Base-by-base conservation (phyloP, 495 filamentous ascomycete genomes). In the Penicillium bialowiezense region DNA sequence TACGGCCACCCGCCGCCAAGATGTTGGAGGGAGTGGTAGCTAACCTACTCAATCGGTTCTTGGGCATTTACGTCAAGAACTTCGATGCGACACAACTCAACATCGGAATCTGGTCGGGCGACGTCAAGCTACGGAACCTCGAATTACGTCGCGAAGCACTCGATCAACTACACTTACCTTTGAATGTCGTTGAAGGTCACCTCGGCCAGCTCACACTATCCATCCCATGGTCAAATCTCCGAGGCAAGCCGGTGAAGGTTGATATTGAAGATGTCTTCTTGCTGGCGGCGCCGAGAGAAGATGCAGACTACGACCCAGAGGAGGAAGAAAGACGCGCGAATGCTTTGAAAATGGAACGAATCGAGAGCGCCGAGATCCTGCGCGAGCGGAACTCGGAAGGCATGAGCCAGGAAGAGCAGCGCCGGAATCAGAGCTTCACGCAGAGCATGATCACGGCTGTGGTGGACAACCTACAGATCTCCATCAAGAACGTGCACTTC, bases 31-130 rank as follows among this genome's bases (percentile, higher is more conserved):
- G 80, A 32, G 62, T 87, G 41, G 80, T 85, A 53, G 90, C 93
- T 55, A 95, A 90, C 67, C 77, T 98, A 73, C 85, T 98, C 60
- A 98, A 98, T 73, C 89, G 95, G 71, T 96, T 97, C 72, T 71
- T 98, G 82, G 95, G 95, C 74, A 96, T 97, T 84, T 97, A 97
- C 73, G 90, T 98, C 65, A 91, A 93, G 77, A 98, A 98, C 68
- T 97, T 98, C 63, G 92, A 98, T 67, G 86, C 91, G 15, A 88
- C 85, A 55, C 93, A 98, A 74, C 80, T 98, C 39, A 97, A 97
- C 62, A 89, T 97, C 48, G 93, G 93, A 46, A 97, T 97, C 55
- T 98, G 92, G 93, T 92, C 87, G 6, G 95, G 95, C 45, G 92
- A 98, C 72, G 92, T 97, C 62, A 91, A 91, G 69, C 79, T 98